These are phyloP conservation scores for Cucumis cinereus DNA, from an alignment of 306 rosid genomes.

Conservation along the genomic window DNA sequence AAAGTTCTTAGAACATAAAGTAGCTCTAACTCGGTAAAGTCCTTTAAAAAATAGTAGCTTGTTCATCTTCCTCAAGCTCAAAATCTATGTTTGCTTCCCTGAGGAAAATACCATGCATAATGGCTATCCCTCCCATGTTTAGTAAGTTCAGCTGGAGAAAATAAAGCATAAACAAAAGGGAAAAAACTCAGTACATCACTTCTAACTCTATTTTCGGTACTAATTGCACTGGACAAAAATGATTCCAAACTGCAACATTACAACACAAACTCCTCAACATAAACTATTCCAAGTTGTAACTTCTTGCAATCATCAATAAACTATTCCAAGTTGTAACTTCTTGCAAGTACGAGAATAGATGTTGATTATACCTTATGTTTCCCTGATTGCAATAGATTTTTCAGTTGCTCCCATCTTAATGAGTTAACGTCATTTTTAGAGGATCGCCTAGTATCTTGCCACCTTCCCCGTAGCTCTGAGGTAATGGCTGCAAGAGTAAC, in stretches of 20 bases:
- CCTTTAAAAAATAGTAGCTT: neutral
- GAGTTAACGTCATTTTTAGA: conserved; percentile 60
- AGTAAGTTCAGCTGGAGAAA: neutral
- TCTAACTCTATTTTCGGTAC: neutral
- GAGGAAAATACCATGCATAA: neutral
- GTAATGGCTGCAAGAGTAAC: conserved; percentile 49
- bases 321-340: neutral
- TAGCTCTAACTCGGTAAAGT: neutral
- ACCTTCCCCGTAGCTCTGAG: conserved; percentile 75
- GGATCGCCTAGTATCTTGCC: conserved; percentile 61
- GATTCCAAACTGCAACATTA: neutral
- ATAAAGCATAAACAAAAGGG: neutral
- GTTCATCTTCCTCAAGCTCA: neutral
- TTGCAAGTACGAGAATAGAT: neutral
- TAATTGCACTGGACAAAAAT: neutral
- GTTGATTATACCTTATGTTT: conserved; percentile 45
- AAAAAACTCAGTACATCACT: neutral
- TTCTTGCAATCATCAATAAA: too few relatives aligned
- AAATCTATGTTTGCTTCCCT: neutral
- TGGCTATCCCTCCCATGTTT: neutral
- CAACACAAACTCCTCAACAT: neutral
- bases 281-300: neutral
- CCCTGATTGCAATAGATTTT: conserved; percentile 59
- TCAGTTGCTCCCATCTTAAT: conserved; percentile 78
- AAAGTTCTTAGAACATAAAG: neutral